A percentile compares a stretch with the other conserved stretches of the same genome.
These are phyloP conservation scores for Elongisporangium undulatum DNA, from an alignment of 352 stramenopile genomes.

Conservation along the genomic window DNA sequence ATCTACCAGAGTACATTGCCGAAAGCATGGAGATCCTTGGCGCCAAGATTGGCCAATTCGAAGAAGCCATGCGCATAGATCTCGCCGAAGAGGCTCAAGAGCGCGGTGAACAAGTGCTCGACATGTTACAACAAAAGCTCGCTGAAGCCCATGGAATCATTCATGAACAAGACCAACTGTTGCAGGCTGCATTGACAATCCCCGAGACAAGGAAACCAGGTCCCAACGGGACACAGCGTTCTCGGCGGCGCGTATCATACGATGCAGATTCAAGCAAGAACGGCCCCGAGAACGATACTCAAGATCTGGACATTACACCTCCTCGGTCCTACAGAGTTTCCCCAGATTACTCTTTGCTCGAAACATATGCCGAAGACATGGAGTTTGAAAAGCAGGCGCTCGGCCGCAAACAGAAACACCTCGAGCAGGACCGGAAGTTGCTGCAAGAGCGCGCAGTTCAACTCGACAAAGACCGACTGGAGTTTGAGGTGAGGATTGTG, in stretches of 20 bases:
- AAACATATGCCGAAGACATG: constrained; percentile 25
- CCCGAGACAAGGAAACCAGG: constrained; percentile 3
- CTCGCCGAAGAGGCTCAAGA: constrained; percentile 21
- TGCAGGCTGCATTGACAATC: constrained; percentile 50
- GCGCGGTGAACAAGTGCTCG: constrained; percentile 21
- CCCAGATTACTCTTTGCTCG: constrained; percentile 14
- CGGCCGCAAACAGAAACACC: constrained; percentile 22
- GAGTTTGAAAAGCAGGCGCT: constrained; percentile 28
- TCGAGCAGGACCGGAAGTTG: constrained; percentile 38
- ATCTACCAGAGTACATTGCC: constrained; percentile 45
- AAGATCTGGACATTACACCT: constrained; percentile 4
- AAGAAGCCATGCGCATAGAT: constrained; percentile 52
- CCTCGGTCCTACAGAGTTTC: constrained; percentile 5
- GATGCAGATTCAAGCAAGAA: background rate
- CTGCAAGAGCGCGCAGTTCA: constrained; percentile 47
- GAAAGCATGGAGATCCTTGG: constrained; percentile 40
- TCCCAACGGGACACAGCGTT: background rate
- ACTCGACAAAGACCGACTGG: constrained; percentile 57
- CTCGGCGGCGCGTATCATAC: background rate
- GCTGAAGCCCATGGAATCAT: constrained; percentile 60
- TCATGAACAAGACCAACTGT: constrained; percentile 58
- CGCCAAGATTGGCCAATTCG: constrained; percentile 47
- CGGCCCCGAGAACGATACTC: background rate
- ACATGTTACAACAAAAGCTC: constrained; percentile 54
- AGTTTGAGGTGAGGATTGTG: constrained; percentile 40